A percentile compares a stretch with the other conserved stretches of the same genome.
Evolutionary conservation across 108 stramenopile genomes (phyloP).

Genomic region (Pseudonitzschia delicatissima): DNA sequence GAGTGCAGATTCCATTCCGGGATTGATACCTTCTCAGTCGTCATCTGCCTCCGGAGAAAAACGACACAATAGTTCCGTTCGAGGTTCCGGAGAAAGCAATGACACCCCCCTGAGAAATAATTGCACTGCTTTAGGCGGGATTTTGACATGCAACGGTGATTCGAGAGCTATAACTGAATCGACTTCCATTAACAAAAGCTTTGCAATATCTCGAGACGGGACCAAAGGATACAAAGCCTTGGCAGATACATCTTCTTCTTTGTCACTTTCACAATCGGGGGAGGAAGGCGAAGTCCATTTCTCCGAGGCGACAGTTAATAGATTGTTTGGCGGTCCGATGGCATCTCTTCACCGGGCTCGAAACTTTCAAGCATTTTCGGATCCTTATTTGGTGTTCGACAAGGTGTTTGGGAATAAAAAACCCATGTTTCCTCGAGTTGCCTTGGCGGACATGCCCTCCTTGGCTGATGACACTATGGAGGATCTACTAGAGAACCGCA

Average conservation of each 20-base stretch:
- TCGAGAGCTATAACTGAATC: not conserved
- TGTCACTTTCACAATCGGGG: not conserved
- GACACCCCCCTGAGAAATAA: not conserved
- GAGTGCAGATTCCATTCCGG: not conserved
- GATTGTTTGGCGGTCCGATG: slow-evolving; percentile 51
- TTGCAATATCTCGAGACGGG: slow-evolving; percentile 1
- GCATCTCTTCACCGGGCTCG: slow-evolving; percentile 39
- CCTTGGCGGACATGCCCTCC: not conserved
- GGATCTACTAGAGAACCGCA: not conserved
- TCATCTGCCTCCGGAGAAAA: not conserved
- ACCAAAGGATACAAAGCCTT: slow-evolving; percentile 2
- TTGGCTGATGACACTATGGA: not conserved
- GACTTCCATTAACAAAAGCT: not conserved
- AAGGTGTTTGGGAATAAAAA: slow-evolving; percentile 40
- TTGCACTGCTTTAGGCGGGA: not conserved
- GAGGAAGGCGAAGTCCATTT: slow-evolving; percentile 32
- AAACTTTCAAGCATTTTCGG: slow-evolving; percentile 41
- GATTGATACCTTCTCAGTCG: slow-evolving; percentile 3
- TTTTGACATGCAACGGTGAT: not conserved
- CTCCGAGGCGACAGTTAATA: slow-evolving; percentile 32
- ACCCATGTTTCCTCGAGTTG: slow-evolving; percentile 14
- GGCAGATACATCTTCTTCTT: not conserved
- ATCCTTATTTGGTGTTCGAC: slow-evolving; percentile 48
- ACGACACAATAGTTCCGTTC: not conserved
- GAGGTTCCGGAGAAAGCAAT: not conserved